Evolutionary conservation across 106 monocot genomes (phyloP).

Genomic region (Acorus calamus): DNA sequence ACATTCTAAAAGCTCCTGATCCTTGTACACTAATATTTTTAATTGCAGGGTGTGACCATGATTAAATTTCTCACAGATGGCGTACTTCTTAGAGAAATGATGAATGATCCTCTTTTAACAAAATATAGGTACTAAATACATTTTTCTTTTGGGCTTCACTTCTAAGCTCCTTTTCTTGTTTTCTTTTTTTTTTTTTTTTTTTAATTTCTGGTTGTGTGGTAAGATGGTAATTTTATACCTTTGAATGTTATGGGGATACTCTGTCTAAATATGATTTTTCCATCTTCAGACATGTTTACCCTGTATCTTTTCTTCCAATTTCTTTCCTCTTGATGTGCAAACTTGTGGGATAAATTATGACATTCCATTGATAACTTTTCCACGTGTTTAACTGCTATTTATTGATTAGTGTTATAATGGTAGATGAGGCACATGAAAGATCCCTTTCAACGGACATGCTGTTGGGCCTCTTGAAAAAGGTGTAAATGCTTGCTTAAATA

Average conservation of each 20-base stretch:
- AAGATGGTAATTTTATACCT: no score
- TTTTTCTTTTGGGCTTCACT: no score
- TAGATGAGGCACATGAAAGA: conserved; percentile 99
- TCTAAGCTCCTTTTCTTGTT: no score
- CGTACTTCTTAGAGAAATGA: conserved; percentile 94
- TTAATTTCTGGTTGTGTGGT: not conserved
- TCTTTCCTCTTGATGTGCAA: not conserved
- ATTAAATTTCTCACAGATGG: conserved; percentile 99
- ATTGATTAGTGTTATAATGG: conserved; percentile 78
- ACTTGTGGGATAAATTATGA: no score
- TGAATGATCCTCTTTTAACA: conserved; percentile 90
- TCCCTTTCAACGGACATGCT: conserved; percentile 89
- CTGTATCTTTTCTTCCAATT: conserved; percentile 1
- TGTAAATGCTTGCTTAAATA: conserved; percentile 4
- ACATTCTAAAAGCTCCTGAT: no score
- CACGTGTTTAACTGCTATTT: not conserved
- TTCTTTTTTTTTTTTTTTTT: not conserved
- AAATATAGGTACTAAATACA: conserved; percentile 66
- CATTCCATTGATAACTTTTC: no score
- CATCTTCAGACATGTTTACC: not conserved
- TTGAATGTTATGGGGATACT: no score
- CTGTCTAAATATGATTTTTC: no score
- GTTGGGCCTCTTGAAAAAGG: conserved; percentile 91
- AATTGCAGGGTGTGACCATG: conserved; percentile 53
- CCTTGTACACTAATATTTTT: no score